Evolutionary conservation across 2,329 filamentous ascomycete genomes (phyloP).

Genomic region (Botrytis galanthina): DNA sequence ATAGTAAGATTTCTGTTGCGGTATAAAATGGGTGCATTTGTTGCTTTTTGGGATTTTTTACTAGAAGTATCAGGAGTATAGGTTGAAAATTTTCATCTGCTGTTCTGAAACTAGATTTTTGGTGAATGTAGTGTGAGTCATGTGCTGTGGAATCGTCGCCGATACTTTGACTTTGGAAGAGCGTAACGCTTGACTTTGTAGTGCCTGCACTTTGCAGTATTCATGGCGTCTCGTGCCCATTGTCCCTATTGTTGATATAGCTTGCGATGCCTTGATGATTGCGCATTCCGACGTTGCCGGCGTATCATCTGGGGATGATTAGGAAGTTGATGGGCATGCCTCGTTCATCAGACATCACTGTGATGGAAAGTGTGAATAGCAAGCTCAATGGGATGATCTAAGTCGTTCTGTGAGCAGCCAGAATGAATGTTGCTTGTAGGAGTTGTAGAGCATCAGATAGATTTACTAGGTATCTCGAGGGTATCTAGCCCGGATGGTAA

Average conservation of each 20-base stretch:
- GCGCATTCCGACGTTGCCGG: not conserved
- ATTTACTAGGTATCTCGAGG: not conserved
- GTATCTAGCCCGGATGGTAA: too few relatives aligned
- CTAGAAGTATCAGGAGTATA: not conserved
- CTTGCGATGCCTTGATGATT: not conserved
- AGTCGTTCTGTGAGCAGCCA: not conserved
- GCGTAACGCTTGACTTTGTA: not conserved
- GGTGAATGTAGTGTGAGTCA: not conserved
- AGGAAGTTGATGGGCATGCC: not conserved
- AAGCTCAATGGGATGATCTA: not conserved
- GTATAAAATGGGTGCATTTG: not conserved
- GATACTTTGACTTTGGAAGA: not conserved
- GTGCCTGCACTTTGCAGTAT: not conserved
- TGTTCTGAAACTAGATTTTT: not conserved
- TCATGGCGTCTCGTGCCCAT: not conserved
- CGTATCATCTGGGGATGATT: not conserved
- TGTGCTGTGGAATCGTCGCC: not conserved
- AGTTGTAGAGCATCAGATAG: not conserved
- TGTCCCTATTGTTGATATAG: not conserved
- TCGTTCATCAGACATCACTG: not conserved
- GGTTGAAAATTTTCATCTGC: not conserved
- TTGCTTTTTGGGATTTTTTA: not conserved
- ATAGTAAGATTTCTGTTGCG: not conserved
- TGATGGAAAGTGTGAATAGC: not conserved
- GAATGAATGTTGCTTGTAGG: not conserved